Percentiles rank a stretch among this genome's conserved stretches.
phyloP scores from a whole-genome alignment of 306 rosid genomes.

The Chamaecrista fasciculata region DNA sequence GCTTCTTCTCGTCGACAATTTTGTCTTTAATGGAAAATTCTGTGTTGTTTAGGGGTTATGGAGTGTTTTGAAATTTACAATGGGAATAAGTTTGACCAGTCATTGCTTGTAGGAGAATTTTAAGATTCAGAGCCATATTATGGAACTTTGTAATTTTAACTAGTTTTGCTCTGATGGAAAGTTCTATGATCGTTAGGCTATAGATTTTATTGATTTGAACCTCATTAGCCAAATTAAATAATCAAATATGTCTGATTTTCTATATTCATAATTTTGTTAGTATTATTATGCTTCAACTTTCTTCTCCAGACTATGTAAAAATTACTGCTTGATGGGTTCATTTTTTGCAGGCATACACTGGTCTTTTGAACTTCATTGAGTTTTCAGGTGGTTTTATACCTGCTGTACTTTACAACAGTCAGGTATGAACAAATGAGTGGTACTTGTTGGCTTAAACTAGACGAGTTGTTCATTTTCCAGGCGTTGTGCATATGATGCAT shows the following conservation, averaged over 20 bases:
- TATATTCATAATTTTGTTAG: conserved; percentile 13
- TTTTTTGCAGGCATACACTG: conserved; percentile 77
- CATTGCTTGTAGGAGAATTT: background rate
- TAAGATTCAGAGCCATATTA: background rate
- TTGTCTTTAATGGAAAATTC: background rate
- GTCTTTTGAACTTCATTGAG: conserved; percentile 79
- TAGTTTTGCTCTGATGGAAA: conserved; percentile 17
- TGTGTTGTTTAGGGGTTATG: background rate
- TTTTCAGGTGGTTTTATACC: conserved; percentile 71
- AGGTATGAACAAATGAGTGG: conserved; percentile 50
- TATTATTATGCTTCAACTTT: conserved; percentile 8
- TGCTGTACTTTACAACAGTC: conserved; percentile 71
- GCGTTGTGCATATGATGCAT: background rate
- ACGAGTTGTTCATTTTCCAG: conserved; percentile 5
- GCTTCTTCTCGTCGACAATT: too few species aligned
- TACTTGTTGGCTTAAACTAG: conserved; percentile 22
- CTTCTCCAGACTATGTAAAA: conserved; percentile 6
- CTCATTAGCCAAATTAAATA: conserved; percentile 2
- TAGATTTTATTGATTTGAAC: conserved; percentile 20
- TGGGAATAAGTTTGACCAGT: conserved; percentile 4
- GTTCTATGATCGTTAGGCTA: background rate
- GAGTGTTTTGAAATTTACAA: conserved; percentile 5
- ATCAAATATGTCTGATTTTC: conserved; percentile 2
- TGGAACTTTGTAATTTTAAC: background rate
- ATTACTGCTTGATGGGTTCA: conserved; percentile 14